Conservation (phyloP, 2,329 filamentous ascomycete species). For the Annulohypoxylon truncatum region DNA sequence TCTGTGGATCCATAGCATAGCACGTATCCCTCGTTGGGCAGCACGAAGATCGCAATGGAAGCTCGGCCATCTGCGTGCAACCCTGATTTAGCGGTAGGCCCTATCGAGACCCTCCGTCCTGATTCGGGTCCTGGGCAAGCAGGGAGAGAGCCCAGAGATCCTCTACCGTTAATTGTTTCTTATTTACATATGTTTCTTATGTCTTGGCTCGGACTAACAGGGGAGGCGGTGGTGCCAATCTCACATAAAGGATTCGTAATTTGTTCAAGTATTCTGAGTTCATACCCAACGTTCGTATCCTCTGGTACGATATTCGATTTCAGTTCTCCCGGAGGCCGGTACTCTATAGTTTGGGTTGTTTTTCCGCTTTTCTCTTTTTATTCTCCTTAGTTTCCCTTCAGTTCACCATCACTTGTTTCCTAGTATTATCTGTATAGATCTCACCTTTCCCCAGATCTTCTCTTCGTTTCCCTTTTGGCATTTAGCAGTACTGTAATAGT, state of each 20-base stretch:
- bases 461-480: slow-evolving; percentile 1
- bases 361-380: slow-evolving; percentile 32
- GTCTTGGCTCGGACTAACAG: slow-evolving; percentile 42
- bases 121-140: slow-evolving; percentile 23
- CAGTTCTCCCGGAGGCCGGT: slow-evolving; percentile 41
- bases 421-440: slow-evolving; percentile 22
- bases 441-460: slow-evolving; percentile 26
- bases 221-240: slow-evolving; percentile 33
- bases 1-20: slow-evolving; percentile 30
- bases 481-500: not conserved
- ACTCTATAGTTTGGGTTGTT: slow-evolving; percentile 31
- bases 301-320: slow-evolving; percentile 34
- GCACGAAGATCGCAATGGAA: slow-evolving; percentile 45
- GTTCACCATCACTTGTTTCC: slow-evolving; percentile 12
- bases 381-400: slow-evolving; percentile 32
- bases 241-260: slow-evolving; percentile 40
- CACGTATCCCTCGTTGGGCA: slow-evolving; percentile 33
- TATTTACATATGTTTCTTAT: slow-evolving; percentile 41
- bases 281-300: slow-evolving; percentile 28
- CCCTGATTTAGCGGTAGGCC: slow-evolving; percentile 27
- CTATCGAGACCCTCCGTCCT: slow-evolving; percentile 39
- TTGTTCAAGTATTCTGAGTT: slow-evolving; percentile 25
- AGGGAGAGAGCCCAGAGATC: slow-evolving; percentile 13
- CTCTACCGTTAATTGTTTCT: slow-evolving; percentile 34
- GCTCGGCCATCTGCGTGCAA: slow-evolving; percentile 29